These are phyloP conservation scores for Pseudodiploospora longispora DNA, from an alignment of 2,329 filamentous ascomycete genomes.

Conservation along the genomic window DNA sequence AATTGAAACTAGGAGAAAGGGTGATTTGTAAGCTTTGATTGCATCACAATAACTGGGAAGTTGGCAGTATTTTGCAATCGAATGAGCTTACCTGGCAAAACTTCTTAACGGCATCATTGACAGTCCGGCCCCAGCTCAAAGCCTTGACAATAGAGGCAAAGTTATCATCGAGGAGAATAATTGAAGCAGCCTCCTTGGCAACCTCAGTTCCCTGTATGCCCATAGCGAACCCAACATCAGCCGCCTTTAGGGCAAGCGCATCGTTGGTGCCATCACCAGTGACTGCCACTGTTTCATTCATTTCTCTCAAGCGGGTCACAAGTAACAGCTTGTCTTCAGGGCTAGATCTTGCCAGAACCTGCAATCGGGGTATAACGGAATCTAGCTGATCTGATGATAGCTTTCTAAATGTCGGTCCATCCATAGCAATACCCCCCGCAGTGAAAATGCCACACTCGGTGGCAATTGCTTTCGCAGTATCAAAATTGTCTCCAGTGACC, in stretches of 20 bases:
- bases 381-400: constrained; percentile 39
- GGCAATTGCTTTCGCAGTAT: constrained; percentile 37
- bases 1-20: constrained; percentile 47
- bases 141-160: constrained; percentile 57
- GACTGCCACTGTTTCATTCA: constrained; percentile 59
- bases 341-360: constrained; percentile 60
- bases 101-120: constrained; percentile 57
- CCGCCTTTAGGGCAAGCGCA: constrained; percentile 56
- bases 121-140: constrained; percentile 53
- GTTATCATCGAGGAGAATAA: constrained; percentile 59
- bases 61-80: not conserved
- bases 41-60: no score
- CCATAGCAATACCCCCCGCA: constrained; percentile 60
- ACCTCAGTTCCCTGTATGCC: constrained; percentile 59
- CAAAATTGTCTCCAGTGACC: constrained; percentile 43
- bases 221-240: constrained; percentile 62
- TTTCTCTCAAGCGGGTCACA: constrained; percentile 54
- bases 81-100: constrained; percentile 44
- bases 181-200: constrained; percentile 57
- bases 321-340: constrained; percentile 62
- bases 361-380: constrained; percentile 51
- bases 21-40: not conserved
- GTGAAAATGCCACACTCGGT: constrained; percentile 33
- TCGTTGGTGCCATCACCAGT: constrained; percentile 62
- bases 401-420: constrained; percentile 47